Base-by-base conservation (phyloP, 768 basidiomycete species). In the Tricholoma bakamatsutake region DNA sequence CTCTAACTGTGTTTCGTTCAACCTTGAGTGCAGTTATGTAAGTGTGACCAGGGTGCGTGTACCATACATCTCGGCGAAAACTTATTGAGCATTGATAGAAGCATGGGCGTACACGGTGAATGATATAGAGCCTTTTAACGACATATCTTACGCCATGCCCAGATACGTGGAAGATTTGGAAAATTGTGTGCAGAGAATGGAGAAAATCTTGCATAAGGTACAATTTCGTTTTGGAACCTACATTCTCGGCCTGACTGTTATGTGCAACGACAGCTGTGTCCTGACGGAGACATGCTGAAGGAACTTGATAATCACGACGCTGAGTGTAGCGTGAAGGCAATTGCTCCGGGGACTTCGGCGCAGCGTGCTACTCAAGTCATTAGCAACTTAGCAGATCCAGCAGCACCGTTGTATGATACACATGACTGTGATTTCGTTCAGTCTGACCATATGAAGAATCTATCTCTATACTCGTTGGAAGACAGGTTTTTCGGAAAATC, bases 1-100 rank as follows among this genome's bases (percentile, higher is more conserved):
- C 65, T 82, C 84, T 1, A 87, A 87, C 66, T 88, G 87, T 64
- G 73, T 80, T 21, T 74, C 82, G 5, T 85, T 80, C 64, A 80
- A 74, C 59, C 76, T 78, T 42, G 80, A 84, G 5, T 90, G 87
- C 69, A 84, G 82, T 0, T 88, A 90, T 67, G 70, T 85, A 50
- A 83, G 86, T 65, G 78, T 81, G 1, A 83, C 83, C 21, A 86
- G 85, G 78, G 84, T 84, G 57, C 45, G 77, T 62, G 17, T 30
- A 12, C 6, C 12, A 50, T 35, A 37, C 13, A 37, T 37, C 13
- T 37, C 15, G n/a, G 21, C 3, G 21, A 24, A 24, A 52, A 31
- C 40, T 50, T 2, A 18, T 24, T 15, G 35, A n/a, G 9, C 13
- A 27, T 27, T 56, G 18, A 7, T 57, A 78, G 76, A 78, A 77